Evolutionary conservation across 2,329 filamentous ascomycete genomes (phyloP).

Genomic region (Lachnellula arida): DNA sequence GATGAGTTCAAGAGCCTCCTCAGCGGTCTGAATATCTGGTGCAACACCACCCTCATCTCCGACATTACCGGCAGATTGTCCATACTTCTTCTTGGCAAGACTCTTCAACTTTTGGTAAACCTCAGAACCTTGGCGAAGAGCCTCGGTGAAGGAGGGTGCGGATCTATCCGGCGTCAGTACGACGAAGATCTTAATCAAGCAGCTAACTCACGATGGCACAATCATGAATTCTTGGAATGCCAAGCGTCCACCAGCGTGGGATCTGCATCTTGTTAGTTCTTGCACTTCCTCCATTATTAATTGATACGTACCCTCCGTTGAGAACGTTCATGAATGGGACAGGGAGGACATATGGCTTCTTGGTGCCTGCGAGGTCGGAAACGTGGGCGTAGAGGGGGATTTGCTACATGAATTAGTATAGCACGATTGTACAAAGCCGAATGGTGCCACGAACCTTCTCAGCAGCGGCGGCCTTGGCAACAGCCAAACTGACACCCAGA

Average conservation of each 20-base stretch:
- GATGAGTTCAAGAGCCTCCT: conserved; percentile 97
- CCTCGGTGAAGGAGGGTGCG: conserved; percentile 90
- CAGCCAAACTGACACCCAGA: conserved; percentile 76
- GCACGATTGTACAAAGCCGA: background rate
- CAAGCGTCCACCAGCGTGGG: conserved; percentile 93
- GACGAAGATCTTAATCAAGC: background rate
- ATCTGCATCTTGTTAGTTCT: conserved; percentile 46
- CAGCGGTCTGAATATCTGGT: conserved; percentile 94
- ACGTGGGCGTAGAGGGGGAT: conserved; percentile 85
- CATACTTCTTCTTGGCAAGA: conserved; percentile 99
- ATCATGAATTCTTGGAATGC: conserved; percentile 98
- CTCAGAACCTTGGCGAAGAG: conserved; percentile 91
- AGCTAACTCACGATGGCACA: conserved; percentile 64
- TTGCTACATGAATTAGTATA: conserved; percentile 41
- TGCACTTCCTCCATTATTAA: background rate
- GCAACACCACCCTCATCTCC: conserved; percentile 99
- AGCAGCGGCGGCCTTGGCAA: conserved; percentile 84
- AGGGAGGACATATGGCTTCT: conserved; percentile 86
- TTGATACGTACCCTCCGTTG: conserved; percentile 55
- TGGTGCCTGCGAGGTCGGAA: conserved; percentile 81
- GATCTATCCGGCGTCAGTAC: conserved; percentile 43
- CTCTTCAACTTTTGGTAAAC: conserved; percentile 98
- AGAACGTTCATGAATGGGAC: conserved; percentile 94
- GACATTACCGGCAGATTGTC: conserved; percentile 97
- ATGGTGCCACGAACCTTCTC: conserved; percentile 61